Percentiles rank a stretch among this genome's conserved stretches.
Evolutionary conservation across 352 stramenopile genomes (phyloP).

Genomic region (Elongisporangium prolatum): DNA sequence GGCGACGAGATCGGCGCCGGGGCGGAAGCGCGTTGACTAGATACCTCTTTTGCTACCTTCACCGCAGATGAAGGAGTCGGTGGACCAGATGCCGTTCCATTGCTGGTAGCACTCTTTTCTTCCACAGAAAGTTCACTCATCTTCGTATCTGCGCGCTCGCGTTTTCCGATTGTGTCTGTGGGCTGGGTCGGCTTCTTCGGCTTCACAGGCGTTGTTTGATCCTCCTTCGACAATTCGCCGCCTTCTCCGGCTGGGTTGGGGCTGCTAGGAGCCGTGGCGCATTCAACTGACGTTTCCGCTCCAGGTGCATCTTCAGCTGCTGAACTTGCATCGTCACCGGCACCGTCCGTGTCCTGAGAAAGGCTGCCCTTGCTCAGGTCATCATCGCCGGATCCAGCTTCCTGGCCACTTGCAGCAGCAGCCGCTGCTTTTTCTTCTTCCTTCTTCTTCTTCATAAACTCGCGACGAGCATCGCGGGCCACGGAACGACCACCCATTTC

Average conservation of each 20-base stretch:
- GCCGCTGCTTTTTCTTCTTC: constrained; percentile 75
- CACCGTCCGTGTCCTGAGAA: constrained; percentile 55
- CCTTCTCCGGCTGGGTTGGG: constrained; percentile 46
- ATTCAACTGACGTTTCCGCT: not conserved
- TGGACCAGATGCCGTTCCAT: constrained; percentile 16
- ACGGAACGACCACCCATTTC: constrained; percentile 70
- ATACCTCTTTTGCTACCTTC: constrained; percentile 44
- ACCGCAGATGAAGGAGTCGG: constrained; percentile 15
- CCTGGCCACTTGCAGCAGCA: constrained; percentile 24
- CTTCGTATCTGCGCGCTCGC: constrained; percentile 5
- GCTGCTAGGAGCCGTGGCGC: constrained; percentile 14
- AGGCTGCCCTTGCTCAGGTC: constrained; percentile 30
- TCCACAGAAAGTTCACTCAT: constrained; percentile 10
- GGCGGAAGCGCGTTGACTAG: constrained; percentile 30
- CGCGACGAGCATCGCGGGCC: constrained; percentile 54
- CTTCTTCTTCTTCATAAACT: constrained; percentile 86
- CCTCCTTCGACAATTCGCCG: constrained; percentile 4
- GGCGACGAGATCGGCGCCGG: constrained; percentile 48
- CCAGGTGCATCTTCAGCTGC: constrained; percentile 2
- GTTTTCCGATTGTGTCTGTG: constrained; percentile 8
- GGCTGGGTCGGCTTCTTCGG: constrained; percentile 18
- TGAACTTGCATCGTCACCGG: constrained; percentile 36
- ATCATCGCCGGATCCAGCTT: constrained; percentile 42
- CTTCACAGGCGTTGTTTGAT: constrained; percentile 28
- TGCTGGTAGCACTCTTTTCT: constrained; percentile 10